Base-by-base conservation (phyloP, 805 yeast species). In the Geotrichum ghanense region DNA sequence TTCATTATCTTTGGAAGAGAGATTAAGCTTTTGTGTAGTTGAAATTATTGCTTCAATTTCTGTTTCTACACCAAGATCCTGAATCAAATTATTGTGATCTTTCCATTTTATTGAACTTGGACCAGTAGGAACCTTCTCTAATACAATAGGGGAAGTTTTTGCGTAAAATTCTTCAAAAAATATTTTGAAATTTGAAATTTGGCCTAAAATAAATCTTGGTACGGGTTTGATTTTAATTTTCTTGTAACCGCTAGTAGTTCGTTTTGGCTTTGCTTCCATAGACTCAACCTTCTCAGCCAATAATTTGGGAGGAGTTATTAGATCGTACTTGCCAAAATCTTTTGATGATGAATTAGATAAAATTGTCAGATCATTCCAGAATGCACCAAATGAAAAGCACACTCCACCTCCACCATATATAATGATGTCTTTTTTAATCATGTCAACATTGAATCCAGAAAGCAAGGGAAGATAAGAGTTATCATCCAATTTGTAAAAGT, bases 341-440 rank as follows among this genome's bases (percentile, higher is more conserved):
- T n/a, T 22, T 39, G 10, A 7, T 12, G 9, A n/a, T 6, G 9
- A 22, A 12, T 14, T 39, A 12, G 42, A 39, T 22, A 55, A 17
- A 4, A 55, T 45, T 7, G 43, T 22, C 3, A 53, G 27, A 22
- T 58, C 58, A 45, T 74, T 74, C 72, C 75, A 72, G 19, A 69
- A 70, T 0, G 80, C 68, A 0, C 95, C 95, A 64, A 83, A 85
- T 0, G 89, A 82, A 53, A 81, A 84, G 57, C 94, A 84, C 1
- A 83, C 86, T 0, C 83, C 89, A 2, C 94, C 94, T 2, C 94
- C 90, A 6, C 80, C 83, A 40, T 76, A 51, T 2, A 62, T 41
- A 19, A 63, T 45, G 4, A 59, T 19, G 16, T 41, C 16, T n/a
- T 51, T 42, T 2, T 54, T 42, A 4, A 60, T 31, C 2, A 59